Base-by-base conservation (phyloP, 768 basidiomycete genomes). In the Suillus subaureus region DNA sequence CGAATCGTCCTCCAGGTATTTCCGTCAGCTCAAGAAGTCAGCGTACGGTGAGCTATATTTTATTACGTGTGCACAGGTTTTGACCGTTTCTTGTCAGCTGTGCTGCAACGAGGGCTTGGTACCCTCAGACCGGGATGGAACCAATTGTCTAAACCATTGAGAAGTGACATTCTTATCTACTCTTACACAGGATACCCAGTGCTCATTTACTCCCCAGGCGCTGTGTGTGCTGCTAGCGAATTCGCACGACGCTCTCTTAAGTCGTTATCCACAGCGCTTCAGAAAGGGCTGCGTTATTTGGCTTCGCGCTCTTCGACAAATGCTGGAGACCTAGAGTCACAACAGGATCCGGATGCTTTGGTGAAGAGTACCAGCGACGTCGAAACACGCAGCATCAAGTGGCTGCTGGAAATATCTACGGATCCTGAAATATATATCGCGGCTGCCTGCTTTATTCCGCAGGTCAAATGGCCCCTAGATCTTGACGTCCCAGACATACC, bases 361-460 rank as follows among this genome's bases (percentile, higher is more conserved):
- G 49, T 6, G 6, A 6, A 51, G 1, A 28, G 28, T 15, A 23
- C 13, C 23, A 15, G 5, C n/a, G 0, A 2, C 6, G 23, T 49
- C 13, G 47, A 49, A 23, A 23, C 47, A 3, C 6, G 13, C 7
- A 49, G 65, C 6, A 64, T 72, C 23, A 31, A 37, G 35, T 72
- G 45, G 45, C 45, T 47, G 11, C 45, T 47, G 4, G 11, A 23
- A 1, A 11, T n/a, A 23, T 47, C 45, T 5, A 47, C 45, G 11
- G 45, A 47, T 12, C n/a, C n/a, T 47, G 45, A 47, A 23, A n/a
- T 47, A 6, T 47, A 23, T 23, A 11, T 47, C 4, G 11, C 45
- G 4, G 45, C 45, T 47, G 45, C 45, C 4, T 12, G 11, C 1
- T 4, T 47, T 47, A n/a, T 23, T 23, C 45, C 45, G 5, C 45